phyloP scores from a whole-genome alignment of 2,329 filamentous ascomycete species.

The Dactylellina drechsleri region DNA sequence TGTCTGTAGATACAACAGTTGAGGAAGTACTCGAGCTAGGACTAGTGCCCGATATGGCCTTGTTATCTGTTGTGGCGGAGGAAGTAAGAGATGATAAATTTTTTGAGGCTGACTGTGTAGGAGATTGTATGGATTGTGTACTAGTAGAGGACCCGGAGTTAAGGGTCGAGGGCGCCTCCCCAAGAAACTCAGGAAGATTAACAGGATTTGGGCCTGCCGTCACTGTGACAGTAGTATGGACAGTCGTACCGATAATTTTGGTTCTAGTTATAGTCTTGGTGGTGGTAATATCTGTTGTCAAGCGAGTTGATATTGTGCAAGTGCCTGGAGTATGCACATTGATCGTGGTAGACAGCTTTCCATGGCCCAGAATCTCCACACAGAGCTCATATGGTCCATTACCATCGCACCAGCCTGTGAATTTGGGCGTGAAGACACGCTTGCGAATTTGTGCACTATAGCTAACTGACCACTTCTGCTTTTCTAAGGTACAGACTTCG shows the following conservation, averaged over 20 bases:
- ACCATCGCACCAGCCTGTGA: constrained; percentile 33
- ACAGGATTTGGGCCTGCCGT: not conserved
- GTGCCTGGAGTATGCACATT: constrained; percentile 14
- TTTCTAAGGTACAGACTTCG: constrained; percentile 20
- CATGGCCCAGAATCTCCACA: constrained; percentile 8
- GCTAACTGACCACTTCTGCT: constrained; percentile 32
- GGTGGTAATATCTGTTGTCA: constrained; percentile 20
- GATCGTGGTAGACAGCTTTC: constrained; percentile 16
- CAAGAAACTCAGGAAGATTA: not conserved
- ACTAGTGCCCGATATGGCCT: not conserved
- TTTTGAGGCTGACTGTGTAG: too few relatives aligned
- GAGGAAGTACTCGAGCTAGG: not conserved
- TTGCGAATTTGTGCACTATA: constrained; percentile 28
- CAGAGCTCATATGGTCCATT: constrained; percentile 25
- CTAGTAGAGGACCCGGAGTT: not conserved
- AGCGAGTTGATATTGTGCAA: constrained; percentile 5
- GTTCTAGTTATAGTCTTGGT: constrained; percentile 34
- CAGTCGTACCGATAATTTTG: constrained; percentile 1
- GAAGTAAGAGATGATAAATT: too few relatives aligned
- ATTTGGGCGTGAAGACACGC: constrained; percentile 13
- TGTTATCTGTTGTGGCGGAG: not conserved
- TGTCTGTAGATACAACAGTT: not conserved
- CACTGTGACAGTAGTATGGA: not conserved
- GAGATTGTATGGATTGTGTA: not conserved
- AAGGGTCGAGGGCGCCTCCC: too few relatives aligned